These are phyloP conservation scores for Lasiosphaeria miniovina DNA, from an alignment of 495 filamentous ascomycete genomes.

Conservation along the genomic window DNA sequence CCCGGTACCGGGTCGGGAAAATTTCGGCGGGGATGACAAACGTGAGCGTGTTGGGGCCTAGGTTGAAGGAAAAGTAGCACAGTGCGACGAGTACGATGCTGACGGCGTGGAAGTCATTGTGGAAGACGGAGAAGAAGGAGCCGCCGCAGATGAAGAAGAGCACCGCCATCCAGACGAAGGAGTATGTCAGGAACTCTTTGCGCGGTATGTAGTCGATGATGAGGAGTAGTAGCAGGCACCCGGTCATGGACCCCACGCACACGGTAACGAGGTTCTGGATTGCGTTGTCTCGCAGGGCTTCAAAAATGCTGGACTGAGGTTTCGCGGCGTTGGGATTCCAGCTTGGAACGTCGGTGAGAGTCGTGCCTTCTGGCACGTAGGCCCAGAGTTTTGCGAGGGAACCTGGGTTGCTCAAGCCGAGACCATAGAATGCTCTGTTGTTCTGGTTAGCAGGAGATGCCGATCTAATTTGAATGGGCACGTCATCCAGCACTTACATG, in stretches of 20 bases:
- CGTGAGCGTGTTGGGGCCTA: conserved; percentile 61
- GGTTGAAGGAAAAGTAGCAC: conserved; percentile 62
- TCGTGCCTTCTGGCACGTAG: conserved; percentile 11
- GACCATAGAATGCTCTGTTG: conserved; percentile 61
- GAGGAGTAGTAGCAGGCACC: too few relatives aligned
- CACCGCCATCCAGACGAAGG: conserved; percentile 36
- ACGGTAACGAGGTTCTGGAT: too few relatives aligned
- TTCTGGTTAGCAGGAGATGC: too few relatives aligned
- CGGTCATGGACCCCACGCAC: too few relatives aligned
- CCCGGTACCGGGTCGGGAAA: conserved; percentile 40
- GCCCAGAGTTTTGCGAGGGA: conserved; percentile 31
- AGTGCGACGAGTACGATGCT: conserved; percentile 57
- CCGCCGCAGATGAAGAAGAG: too few relatives aligned
- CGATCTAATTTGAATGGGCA: conserved; percentile 41
- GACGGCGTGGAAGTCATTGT: conserved; percentile 41
- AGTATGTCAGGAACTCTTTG: conserved; percentile 34
- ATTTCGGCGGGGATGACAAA: conserved; percentile 54
- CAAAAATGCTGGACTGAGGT: conserved; percentile 30
- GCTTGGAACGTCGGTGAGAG: conserved; percentile 24
- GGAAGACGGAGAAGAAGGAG: conserved; percentile 31
- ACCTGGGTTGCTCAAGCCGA: conserved; percentile 63
- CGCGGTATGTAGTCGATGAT: too few relatives aligned
- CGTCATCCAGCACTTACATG: conserved; percentile 18
- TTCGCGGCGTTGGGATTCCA: conserved; percentile 28
- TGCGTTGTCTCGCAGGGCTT: too few relatives aligned